Evolutionary conservation across 23 red algal species (phyloP).

Genomic region (Gracilaria caudata): DNA sequence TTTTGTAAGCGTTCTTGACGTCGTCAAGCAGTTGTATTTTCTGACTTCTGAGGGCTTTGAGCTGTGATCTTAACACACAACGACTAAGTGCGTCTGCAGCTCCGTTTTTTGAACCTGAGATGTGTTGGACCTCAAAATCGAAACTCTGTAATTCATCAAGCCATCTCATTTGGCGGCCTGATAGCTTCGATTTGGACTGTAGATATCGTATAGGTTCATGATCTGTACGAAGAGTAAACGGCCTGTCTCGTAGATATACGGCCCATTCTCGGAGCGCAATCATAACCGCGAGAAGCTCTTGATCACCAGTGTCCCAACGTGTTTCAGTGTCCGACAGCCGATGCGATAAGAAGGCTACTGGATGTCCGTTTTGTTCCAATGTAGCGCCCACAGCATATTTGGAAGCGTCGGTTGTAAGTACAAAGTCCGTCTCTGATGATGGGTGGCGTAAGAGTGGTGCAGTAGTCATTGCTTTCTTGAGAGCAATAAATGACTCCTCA

Average conservation of each 20-base stretch:
- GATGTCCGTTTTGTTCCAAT: conserved; percentile 52
- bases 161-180: conserved; percentile 29
- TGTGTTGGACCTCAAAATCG: conserved; percentile 28
- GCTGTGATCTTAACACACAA: neutral
- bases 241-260: conserved; percentile 43
- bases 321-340: conserved; percentile 29
- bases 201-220: conserved; percentile 55
- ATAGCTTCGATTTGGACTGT: conserved; percentile 42
- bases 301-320: conserved; percentile 7
- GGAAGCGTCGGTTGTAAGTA: conserved; percentile 30
- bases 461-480: conserved; percentile 31
- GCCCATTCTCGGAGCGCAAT: conserved; percentile 33
- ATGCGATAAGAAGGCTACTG: conserved; percentile 33
- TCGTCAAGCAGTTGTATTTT: neutral
- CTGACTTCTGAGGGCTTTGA: neutral
- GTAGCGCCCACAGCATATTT: conserved; percentile 33
- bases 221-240: conserved; percentile 29
- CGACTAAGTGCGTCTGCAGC: conserved; percentile 41
- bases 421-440: neutral
- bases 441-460: conserved; percentile 35
- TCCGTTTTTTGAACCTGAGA: conserved; percentile 24
- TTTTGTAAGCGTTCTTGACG: conserved; percentile 3
- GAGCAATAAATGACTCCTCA: neutral
- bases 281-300: conserved; percentile 35
- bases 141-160: conserved; percentile 43